Conservation (phyloP, 805 yeast species). For the Saccharomyces kudriavzevii region DNA sequence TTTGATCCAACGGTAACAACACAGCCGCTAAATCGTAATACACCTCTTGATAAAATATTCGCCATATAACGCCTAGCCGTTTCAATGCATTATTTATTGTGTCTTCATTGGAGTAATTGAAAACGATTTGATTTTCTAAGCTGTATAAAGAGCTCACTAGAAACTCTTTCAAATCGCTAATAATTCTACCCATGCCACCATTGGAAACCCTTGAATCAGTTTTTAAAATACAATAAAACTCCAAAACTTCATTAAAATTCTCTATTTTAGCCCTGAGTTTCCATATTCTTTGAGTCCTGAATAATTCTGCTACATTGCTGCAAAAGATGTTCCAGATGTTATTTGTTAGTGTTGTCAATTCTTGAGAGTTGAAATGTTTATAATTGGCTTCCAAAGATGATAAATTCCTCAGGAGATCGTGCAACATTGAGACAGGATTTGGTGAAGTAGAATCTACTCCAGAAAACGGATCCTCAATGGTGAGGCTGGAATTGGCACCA, state of each 20-base stretch:
- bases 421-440: conserved; percentile 17
- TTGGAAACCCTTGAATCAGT: conserved; percentile 12
- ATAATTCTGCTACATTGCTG: conserved; percentile 22
- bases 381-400: conserved; percentile 28
- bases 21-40: conserved; percentile 48
- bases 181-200: conserved; percentile 2
- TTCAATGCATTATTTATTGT: conserved; percentile 20
- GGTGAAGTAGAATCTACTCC: not conserved
- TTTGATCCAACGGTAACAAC: conserved; percentile 40
- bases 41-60: conserved; percentile 39
- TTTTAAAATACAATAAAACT: conserved; percentile 14
- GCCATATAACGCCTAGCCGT: conserved; percentile 39
- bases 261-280: conserved; percentile 28
- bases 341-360: conserved; percentile 22
- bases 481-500: conserved; percentile 14
- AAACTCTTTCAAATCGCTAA: not conserved
- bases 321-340: conserved; percentile 30
- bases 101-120: conserved; percentile 14
- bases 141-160: conserved; percentile 20
- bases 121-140: conserved; percentile 24
- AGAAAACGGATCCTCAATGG: not conserved
- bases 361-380: conserved; percentile 23
- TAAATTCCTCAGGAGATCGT: conserved; percentile 26
- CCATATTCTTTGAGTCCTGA: conserved; percentile 27
- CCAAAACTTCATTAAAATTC: conserved; percentile 11